These are phyloP conservation scores for Gastrodia elata DNA, from an alignment of 106 monocot species.

Conservation along the genomic window DNA sequence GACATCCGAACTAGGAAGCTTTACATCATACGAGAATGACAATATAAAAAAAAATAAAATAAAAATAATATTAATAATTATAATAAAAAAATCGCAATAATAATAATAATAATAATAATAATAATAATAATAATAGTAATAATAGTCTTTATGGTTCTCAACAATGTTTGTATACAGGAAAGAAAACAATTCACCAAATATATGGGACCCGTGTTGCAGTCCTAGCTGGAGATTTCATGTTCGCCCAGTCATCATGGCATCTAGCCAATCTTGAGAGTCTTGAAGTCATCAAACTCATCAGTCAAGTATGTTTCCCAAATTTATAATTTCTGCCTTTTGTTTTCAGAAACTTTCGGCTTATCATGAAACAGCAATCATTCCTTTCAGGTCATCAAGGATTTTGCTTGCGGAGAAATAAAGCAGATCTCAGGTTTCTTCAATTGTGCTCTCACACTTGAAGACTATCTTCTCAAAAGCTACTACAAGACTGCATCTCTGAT, in stretches of 20 bases:
- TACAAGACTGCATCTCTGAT: slow-evolving; percentile 90
- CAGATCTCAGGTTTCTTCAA: slow-evolving; percentile 85
- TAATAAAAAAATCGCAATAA: no score
- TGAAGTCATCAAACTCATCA: slow-evolving; percentile 95
- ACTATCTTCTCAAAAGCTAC: slow-evolving; percentile 87
- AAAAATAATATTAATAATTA: no score
- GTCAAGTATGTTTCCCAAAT: slow-evolving; percentile 43
- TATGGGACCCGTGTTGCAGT: slow-evolving; percentile 88
- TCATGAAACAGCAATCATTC: background rate
- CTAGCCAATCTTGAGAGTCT: slow-evolving; percentile 94
- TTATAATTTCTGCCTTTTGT: background rate
- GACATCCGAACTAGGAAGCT: no score
- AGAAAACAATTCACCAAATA: slow-evolving; percentile 88
- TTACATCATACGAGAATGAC: no score
- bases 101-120: no score
- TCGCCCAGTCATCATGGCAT: slow-evolving; percentile 97
- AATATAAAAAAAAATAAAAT: no score
- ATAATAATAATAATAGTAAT: no score
- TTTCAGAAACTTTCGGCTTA: background rate
- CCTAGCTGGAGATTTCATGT: slow-evolving; percentile 96
- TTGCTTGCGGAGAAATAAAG: slow-evolving; percentile 95
- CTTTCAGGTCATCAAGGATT: slow-evolving; percentile 92
- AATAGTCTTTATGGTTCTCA: no score
- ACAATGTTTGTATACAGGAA: slow-evolving; percentile 58
- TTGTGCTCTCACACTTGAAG: slow-evolving; percentile 66